Evolutionary conservation across 805 yeast genomes (phyloP).

Genomic region (Wickerhamiella vanderwaltii): DNA sequence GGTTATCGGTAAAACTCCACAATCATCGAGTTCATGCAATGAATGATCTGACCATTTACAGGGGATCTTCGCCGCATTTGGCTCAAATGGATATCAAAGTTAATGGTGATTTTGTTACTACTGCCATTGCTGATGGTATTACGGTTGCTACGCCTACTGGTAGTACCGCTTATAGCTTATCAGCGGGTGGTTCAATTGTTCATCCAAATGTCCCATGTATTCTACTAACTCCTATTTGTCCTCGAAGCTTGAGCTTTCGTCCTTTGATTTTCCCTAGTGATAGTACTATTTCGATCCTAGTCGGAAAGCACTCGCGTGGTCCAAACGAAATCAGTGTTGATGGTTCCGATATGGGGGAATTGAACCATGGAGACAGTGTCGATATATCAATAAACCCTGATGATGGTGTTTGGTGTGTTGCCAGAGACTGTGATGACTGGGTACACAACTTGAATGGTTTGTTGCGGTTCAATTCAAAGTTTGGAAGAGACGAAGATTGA

Average conservation of each 20-base stretch:
- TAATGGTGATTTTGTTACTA: conserved; percentile 72
- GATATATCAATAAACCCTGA: conserved; percentile 19
- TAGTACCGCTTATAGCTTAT: conserved; percentile 80
- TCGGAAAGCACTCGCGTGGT: conserved; percentile 28
- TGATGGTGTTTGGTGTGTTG: conserved; percentile 75
- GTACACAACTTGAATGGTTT: conserved; percentile 77
- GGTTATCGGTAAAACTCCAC: conserved; percentile 33
- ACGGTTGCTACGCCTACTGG: conserved; percentile 86
- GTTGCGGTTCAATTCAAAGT: conserved; percentile 77
- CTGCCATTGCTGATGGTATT: conserved; percentile 88
- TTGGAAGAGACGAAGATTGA: conserved; percentile 33
- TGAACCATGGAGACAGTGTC: conserved; percentile 52
- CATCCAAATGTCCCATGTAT: conserved; percentile 81
- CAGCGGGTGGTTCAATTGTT: conserved; percentile 86
- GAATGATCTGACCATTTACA: conserved; percentile 81
- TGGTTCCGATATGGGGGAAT: conserved; percentile 62
- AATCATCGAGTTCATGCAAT: conserved; percentile 54
- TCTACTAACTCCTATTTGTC: conserved; percentile 80
- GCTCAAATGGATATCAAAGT: conserved; percentile 74
- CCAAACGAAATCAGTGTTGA: conserved; percentile 57
- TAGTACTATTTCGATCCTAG: conserved; percentile 42
- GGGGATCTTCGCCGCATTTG: conserved; percentile 80
- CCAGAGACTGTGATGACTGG: conserved; percentile 80
- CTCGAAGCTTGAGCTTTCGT: conserved; percentile 78
- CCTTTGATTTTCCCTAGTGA: conserved; percentile 73